Percentiles rank a stretch among this genome's conserved stretches.
Conservation (phyloP, 2,329 filamentous ascomycete species). For the Cladosporium sp. region DNA sequence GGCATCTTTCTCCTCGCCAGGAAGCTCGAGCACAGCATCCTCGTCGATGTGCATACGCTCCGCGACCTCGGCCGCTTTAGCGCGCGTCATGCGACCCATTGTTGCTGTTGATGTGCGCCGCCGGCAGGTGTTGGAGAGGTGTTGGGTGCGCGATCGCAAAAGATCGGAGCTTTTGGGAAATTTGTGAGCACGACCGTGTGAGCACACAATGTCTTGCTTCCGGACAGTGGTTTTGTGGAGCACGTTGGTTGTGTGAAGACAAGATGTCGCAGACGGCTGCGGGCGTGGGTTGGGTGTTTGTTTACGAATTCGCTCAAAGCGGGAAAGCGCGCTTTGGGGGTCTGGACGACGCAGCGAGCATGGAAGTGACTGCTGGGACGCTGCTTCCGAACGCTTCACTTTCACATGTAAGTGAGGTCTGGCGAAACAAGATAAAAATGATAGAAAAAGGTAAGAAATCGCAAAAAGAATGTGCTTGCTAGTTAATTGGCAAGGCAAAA, state of each 20-base stretch:
- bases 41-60: constrained; percentile 32
- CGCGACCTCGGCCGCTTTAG: constrained; percentile 35
- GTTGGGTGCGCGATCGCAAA: background rate
- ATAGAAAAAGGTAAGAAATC: background rate
- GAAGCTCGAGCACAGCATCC: constrained; percentile 28
- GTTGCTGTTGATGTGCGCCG: background rate
- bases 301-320: background rate
- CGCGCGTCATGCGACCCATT: constrained; percentile 38
- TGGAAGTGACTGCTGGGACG: too few relatives aligned
- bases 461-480: background rate
- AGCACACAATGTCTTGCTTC: background rate
- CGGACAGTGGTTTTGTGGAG: background rate
- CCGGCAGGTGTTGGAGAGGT: background rate
- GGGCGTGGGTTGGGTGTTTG: background rate
- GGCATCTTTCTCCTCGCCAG: constrained; percentile 9
- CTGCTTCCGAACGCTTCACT: too few relatives aligned
- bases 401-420: too few relatives aligned
- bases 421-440: too few relatives aligned
- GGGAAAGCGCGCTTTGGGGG: background rate
- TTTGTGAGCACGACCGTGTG: background rate
- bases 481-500: background rate
- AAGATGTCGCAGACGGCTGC: background rate
- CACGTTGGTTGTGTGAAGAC: background rate
- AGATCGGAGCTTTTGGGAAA: background rate
- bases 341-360: background rate